Evolutionary conservation across 2,329 filamentous ascomycete genomes (phyloP).

Genomic region (Drechslerella stenobrocha): DNA sequence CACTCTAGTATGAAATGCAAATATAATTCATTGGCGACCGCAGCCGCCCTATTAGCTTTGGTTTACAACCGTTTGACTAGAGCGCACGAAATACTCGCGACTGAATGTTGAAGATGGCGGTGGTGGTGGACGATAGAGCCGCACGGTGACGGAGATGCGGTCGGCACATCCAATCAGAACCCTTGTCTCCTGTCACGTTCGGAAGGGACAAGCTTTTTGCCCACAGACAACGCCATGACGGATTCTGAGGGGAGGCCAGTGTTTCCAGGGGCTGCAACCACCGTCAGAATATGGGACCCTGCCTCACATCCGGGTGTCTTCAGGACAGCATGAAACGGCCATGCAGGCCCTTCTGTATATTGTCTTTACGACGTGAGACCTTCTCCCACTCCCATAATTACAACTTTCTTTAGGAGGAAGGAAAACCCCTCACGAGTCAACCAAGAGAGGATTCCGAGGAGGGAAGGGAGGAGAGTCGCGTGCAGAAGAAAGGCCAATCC

Average conservation of each 20-base stretch:
- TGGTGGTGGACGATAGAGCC: background rate
- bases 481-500: conserved; percentile 19
- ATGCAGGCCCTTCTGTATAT: conserved; percentile 42
- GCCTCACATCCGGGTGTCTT: conserved; percentile 15
- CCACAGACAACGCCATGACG: conserved; percentile 13
- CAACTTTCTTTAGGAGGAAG: background rate
- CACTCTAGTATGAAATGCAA: background rate
- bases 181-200: conserved; percentile 7
- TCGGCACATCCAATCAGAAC: conserved; percentile 10
- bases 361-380: conserved; percentile 16
- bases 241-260: conserved; percentile 14
- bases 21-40: conserved; percentile 1
- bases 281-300: conserved; percentile 16
- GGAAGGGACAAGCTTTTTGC: conserved; percentile 8
- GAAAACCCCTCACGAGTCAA: conserved; percentile 16
- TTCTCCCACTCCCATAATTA: conserved; percentile 2
- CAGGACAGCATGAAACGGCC: conserved; percentile 36
- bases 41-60: no score
- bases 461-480: background rate
- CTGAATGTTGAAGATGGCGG: background rate
- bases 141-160: background rate
- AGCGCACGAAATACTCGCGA: no score
- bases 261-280: conserved; percentile 35
- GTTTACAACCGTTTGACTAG: no score
- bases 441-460: conserved; percentile 5